A percentile compares a stretch with the other conserved stretches of the same genome.
phyloP scores from a whole-genome alignment of 2,329 filamentous ascomycete species.

The Botrytis porri region DNA sequence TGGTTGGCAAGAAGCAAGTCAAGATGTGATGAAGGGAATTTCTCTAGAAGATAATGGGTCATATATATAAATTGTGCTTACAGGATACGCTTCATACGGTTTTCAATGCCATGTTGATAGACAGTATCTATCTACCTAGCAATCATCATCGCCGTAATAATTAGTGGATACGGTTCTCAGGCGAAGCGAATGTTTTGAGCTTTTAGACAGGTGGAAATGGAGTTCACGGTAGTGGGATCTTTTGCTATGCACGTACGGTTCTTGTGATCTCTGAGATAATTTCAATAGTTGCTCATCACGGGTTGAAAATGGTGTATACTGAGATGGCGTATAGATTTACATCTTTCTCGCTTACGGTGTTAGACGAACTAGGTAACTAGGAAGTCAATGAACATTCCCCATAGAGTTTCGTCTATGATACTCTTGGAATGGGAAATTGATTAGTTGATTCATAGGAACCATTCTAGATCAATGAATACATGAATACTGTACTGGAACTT shows the following conservation, averaged over 20 bases:
- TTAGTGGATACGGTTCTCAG: background rate
- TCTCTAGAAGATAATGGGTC: background rate
- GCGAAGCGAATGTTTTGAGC: background rate
- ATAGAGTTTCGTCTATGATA: background rate
- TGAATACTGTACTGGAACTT: background rate
- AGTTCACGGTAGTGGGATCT: background rate
- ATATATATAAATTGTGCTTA: background rate
- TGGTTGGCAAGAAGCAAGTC: background rate
- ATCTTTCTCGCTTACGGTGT: background rate
- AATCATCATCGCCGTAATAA: background rate
- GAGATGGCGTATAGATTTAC: background rate
- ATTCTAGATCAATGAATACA: no score
- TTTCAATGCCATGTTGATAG: fast-evolving
- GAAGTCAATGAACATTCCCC: background rate
- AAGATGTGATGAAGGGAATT: background rate
- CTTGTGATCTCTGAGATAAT: fast-evolving
- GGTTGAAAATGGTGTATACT: background rate
- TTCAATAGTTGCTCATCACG: background rate
- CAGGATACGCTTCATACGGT: background rate
- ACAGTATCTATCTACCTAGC: background rate
- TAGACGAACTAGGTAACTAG: background rate
- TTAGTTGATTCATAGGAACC: no score
- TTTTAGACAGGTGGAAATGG: background rate
- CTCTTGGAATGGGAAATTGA: no score
- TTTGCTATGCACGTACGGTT: background rate